Evolutionary conservation across 257 asterid genomes (phyloP), one percentile per base, ranked within the genome.

Genomic region (Fraxinus cuspidata): DNA sequence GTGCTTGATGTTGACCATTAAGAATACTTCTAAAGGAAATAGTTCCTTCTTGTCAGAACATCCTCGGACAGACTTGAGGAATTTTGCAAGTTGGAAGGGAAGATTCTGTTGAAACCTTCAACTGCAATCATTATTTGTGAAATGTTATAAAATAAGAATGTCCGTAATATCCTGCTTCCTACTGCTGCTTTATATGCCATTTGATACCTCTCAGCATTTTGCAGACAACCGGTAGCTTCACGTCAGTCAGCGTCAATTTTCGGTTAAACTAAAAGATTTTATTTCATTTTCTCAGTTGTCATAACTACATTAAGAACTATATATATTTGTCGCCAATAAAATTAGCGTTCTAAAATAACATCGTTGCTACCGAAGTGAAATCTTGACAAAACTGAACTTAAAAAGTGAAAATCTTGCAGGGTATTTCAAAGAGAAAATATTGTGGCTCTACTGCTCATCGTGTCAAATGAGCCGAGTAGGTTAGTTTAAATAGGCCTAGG

Each of bases 181-280:
- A n/a, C 27, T 25, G 47, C 23, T 8, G 18, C 16, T 38, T 21
- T 25, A 0, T 63, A 58, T 68, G 74, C 56, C 35, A 29, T 74
- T 51, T 31, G 56, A 60, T 34, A 79, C 65, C 72, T 34, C 63
- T 75, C 76, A 83, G 82, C 78, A 37, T 77, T 77, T 75, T 49
- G 7, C 25, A 40, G 23, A 49, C 58, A 75, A n/a, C 82, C 19
- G 1, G 58, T 74, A 72, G 77, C 80, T 82, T 78, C 29, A 73
- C 77, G 73, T 86, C 85, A 73, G 73, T 86, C 85, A 73, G 71
- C 81, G 15, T 84, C 90, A 79, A 16, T 1, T n/a, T 35, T 83
- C 25, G 7, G 18, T 72, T 81, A 40, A 63, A 63, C 69, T 63
- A 63, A 4, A 63, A 4, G 27, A 38, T 65, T 73, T 13, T 16